Base-by-base conservation (phyloP, 768 basidiomycete genomes). In the Mycena albidolilacea region DNA sequence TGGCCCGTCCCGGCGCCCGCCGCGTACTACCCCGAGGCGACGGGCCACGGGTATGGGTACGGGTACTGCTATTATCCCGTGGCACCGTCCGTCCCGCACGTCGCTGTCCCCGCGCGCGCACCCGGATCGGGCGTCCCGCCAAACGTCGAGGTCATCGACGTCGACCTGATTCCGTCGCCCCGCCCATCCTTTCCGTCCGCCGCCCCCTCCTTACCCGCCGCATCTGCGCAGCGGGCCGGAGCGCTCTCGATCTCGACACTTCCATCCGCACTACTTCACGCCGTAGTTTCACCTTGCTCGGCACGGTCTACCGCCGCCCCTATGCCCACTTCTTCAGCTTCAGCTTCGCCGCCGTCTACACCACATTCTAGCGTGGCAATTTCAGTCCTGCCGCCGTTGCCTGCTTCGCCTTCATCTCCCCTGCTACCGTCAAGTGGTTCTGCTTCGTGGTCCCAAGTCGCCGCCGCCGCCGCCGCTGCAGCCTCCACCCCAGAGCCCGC, bases 111-210 rank as follows among this genome's bases (percentile, higher is more conserved):
- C 21, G 21, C 21, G 41, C 65, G 41, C 10, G 38, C 70, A 10
- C 12, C 44, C 38, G 7, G 2, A n/a, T 7, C 46, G 41, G 30
- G 43, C 19, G 30, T 48, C 17, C 44, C 63, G 6, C 21, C 44
- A 7, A 15, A 64, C 44, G 63, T 21, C 48, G 58, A 64, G 23
- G 19, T 65, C 43, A 64, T 70, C 23, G 69, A 70, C 54, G 55
- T 70, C 12, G 69, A 70, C 21, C 41, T 37, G 21, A 30, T 69
- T 52, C 41, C 39, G 15, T 54, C 52, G 52, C 52, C 66, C 19
- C 3, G 35, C 14, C 46, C 58, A 19, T 23, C 60, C n/a, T 39
- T 54, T 46, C 35, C 62, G 8, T 35, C 61, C 7, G n/a, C n/a
- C 64, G 50, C 64, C 5, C n/a, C 48, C 3, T 1, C 48, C 1